Percentiles rank a stretch among this genome's conserved stretches.
Evolutionary conservation across 257 asterid species (phyloP).

Genomic region (Rhazya stricta): DNA sequence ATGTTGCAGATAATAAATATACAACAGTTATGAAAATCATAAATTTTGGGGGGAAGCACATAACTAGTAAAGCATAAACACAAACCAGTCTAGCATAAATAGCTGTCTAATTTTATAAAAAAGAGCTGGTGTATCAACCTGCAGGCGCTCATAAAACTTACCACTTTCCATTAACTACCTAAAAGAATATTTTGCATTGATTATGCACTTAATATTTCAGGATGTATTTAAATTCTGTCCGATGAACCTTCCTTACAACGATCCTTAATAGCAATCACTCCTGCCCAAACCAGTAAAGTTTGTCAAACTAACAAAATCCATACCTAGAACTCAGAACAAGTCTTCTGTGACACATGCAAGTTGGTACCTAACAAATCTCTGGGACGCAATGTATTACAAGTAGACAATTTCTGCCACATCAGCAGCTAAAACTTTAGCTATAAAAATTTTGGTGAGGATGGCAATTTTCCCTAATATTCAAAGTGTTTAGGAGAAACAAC

Average conservation of each 20-base stretch:
- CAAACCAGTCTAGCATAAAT: too few species aligned
- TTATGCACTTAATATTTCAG: background rate
- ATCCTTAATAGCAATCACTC: background rate
- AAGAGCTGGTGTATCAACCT: background rate
- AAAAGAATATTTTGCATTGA: background rate
- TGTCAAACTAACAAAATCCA: background rate
- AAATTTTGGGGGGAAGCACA: background rate
- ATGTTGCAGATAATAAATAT: background rate
- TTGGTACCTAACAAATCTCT: background rate
- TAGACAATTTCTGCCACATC: conserved; percentile 1
- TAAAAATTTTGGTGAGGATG: background rate
- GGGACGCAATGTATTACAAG: conserved; percentile 1
- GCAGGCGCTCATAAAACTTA: background rate
- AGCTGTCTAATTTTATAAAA: background rate
- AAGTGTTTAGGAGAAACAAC: background rate
- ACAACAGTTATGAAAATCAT: background rate
- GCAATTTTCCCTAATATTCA: background rate
- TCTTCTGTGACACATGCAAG: background rate
- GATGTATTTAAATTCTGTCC: background rate
- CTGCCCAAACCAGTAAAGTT: background rate
- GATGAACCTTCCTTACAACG: background rate
- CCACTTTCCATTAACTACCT: background rate
- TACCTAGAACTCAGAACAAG: background rate
- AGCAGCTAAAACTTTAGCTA: background rate
- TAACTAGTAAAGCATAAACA: background rate